phyloP scores from a whole-genome alignment of 1,139 yeast genomes.

The Diutina scorzettiae region DNA sequence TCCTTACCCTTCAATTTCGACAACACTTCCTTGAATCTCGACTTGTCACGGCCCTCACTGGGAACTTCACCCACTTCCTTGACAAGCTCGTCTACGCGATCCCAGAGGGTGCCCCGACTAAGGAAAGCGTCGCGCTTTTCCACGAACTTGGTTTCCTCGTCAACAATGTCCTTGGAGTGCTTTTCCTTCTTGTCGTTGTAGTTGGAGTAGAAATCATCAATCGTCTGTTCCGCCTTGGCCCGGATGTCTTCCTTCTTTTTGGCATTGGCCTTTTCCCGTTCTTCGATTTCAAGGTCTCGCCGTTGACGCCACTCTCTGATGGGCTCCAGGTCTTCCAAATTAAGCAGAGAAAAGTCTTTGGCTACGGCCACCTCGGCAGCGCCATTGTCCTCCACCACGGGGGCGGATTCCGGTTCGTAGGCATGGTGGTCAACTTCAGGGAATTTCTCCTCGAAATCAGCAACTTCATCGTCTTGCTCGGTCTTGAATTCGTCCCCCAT shows the following conservation, averaged over 20 bases:
- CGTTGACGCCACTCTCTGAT: conserved; percentile 76
- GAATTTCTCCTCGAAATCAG: conserved; percentile 54
- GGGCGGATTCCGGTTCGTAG: conserved; percentile 7
- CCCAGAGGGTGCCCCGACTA: conserved; percentile 80
- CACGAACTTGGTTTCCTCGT: conserved; percentile 61
- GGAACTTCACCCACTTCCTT: conserved; percentile 27
- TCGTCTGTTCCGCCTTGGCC: conserved; percentile 70
- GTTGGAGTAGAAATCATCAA: conserved; percentile 89
- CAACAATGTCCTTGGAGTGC: conserved; percentile 48
- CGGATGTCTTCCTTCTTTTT: conserved; percentile 59
- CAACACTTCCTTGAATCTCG: conserved; percentile 17
- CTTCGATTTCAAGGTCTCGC: conserved; percentile 66
- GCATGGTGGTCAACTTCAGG: conserved; percentile 38
- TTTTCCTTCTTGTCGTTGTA: conserved; percentile 80
- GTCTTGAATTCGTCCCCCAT: conserved; percentile 76
- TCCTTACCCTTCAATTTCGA: conserved; percentile 19
- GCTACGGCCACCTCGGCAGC: background rate
- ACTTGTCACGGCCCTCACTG: conserved; percentile 16
- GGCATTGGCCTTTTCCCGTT: conserved; percentile 66
- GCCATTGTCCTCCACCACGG: background rate
- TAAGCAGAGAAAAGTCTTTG: conserved; percentile 6
- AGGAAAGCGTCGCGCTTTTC: conserved; percentile 72
- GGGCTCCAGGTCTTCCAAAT: conserved; percentile 40
- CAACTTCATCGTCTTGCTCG: conserved; percentile 52
- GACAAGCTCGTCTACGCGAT: conserved; percentile 49